phyloP scores from a whole-genome alignment of 768 basidiomycete genomes.

The Podaxis sp. region DNA sequence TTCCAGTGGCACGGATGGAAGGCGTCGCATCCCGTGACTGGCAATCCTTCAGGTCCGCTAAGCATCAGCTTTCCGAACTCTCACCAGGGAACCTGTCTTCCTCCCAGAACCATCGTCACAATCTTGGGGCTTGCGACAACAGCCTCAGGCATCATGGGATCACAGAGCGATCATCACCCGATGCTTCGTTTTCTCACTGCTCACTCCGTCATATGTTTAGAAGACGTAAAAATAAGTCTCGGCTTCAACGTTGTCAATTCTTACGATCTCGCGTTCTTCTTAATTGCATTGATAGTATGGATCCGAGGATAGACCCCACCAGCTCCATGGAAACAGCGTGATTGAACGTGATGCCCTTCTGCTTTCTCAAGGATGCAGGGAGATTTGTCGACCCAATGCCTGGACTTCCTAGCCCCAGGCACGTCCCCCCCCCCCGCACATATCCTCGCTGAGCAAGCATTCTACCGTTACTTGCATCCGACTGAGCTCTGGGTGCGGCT shows the following conservation, averaged over 20 bases:
- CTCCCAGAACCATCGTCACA: not conserved
- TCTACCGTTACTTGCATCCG: too few species aligned
- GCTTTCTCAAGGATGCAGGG: not conserved
- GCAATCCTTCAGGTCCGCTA: not conserved
- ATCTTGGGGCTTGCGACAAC: not conserved
- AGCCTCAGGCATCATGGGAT: not conserved
- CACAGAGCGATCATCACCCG: not conserved
- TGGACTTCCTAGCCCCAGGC: not conserved
- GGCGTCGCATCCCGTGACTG: too few species aligned
- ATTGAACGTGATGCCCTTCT: not conserved
- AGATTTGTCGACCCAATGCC: not conserved
- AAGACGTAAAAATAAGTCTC: not conserved
- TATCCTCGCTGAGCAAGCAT: too few species aligned
- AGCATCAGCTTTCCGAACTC: not conserved
- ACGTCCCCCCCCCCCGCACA: too few species aligned
- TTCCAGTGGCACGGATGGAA: too few species aligned
- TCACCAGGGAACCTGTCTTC: not conserved
- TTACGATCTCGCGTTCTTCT: not conserved
- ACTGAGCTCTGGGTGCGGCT: too few species aligned
- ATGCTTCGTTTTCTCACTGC: not conserved
- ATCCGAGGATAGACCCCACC: constrained; percentile 8
- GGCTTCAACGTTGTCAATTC: not conserved
- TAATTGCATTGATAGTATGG: not conserved
- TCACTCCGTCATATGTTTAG: not conserved
- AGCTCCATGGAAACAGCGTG: not conserved